Percentiles rank a stretch among this genome's conserved stretches.
phyloP scores from a whole-genome alignment of 169 alveolate species.

The Eimeria acervulina region DNA sequence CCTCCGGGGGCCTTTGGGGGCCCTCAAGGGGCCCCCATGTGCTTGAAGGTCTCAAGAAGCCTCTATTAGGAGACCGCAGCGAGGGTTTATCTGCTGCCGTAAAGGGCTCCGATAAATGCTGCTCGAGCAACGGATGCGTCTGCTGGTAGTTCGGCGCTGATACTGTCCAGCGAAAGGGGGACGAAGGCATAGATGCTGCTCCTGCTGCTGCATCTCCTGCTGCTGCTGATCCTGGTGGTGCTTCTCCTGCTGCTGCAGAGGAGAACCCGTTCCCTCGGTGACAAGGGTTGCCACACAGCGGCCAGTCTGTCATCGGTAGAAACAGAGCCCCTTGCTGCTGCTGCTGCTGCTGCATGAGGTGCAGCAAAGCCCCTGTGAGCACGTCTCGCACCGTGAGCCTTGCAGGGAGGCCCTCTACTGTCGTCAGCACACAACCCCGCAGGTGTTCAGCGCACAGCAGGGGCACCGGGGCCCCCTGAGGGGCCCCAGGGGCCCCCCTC shows the following conservation, averaged over 20 bases:
- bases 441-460: constrained; percentile 37
- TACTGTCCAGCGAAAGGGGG: constrained; percentile 65
- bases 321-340: not conserved
- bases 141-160: constrained; percentile 32
- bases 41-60: not conserved
- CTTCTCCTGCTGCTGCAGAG: constrained; percentile 13
- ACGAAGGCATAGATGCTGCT: not conserved
- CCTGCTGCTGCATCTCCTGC: not conserved
- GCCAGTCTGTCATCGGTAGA: constrained; percentile 23
- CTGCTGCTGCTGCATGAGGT: constrained; percentile 57
- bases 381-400: constrained; percentile 38
- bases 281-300: constrained; percentile 9
- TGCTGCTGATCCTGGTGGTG: not conserved
- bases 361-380: constrained; percentile 32
- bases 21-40: no score
- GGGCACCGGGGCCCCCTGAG: not conserved
- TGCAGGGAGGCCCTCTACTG: constrained; percentile 62
- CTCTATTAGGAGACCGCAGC: no score
- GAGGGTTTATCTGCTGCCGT: no score
- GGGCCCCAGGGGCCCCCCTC: not conserved
- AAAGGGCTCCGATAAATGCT: constrained; percentile 7
- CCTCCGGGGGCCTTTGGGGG: not conserved
- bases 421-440: constrained; percentile 62
- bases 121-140: constrained; percentile 38
- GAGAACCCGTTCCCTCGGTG: constrained; percentile 18